Conservation (phyloP, 2,329 filamentous ascomycete genomes). For the Ophiostoma fasciatum region DNA sequence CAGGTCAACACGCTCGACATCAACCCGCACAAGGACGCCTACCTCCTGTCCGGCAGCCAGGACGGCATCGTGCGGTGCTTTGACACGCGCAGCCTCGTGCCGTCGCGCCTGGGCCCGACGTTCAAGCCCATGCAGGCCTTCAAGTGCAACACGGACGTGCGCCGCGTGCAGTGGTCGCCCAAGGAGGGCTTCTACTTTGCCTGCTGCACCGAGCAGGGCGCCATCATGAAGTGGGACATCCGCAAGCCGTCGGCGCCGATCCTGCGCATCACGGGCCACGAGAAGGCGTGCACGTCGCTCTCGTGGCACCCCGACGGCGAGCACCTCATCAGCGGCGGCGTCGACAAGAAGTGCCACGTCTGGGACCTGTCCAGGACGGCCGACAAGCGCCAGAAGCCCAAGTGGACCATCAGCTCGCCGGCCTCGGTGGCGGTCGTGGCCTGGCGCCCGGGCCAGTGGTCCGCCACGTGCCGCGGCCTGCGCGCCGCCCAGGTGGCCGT, state of each 20-base stretch:
- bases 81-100: conserved; percentile 35
- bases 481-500: conserved; percentile 48
- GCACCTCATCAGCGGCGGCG: conserved; percentile 48
- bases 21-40: conserved; percentile 42
- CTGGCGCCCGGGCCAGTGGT: conserved; percentile 52
- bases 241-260: conserved; percentile 37
- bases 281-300: conserved; percentile 43
- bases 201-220: conserved; percentile 47
- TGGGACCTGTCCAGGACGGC: conserved; percentile 48
- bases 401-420: conserved; percentile 45
- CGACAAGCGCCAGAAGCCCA: conserved; percentile 49
- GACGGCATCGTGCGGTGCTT: conserved; percentile 49
- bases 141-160: conserved; percentile 44
- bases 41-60: conserved; percentile 47
- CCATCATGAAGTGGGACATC: conserved; percentile 50
- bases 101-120: conserved; percentile 33
- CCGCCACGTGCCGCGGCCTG: conserved; percentile 38
- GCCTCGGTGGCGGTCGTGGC: conserved; percentile 43
- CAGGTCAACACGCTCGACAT: conserved; percentile 50
- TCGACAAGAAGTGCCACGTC: conserved; percentile 46
- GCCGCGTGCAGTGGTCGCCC: conserved; percentile 51
- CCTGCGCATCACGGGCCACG: conserved; percentile 45
- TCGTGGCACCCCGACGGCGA: conserved; percentile 55
- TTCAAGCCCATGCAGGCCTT: conserved; percentile 33
- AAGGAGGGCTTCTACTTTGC: conserved; percentile 46